phyloP scores from a whole-genome alignment of 192 early-diverging fungal species.

The Linnemannia hyalina region DNA sequence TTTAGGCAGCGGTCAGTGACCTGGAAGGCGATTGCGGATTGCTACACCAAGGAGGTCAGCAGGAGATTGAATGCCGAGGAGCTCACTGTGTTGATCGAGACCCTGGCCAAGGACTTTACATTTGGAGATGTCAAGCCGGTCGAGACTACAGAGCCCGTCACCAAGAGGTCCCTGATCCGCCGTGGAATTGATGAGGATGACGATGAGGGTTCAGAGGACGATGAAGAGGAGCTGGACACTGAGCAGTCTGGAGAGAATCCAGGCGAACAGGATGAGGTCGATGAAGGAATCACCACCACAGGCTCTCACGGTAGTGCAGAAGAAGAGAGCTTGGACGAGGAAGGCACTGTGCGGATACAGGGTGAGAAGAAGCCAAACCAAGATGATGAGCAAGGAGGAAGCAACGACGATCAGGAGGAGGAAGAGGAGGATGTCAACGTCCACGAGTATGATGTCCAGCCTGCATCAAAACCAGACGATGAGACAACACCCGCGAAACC shows the following conservation, averaged over 20 bases:
- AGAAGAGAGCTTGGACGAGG: constrained; percentile 15
- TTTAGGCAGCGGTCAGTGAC: constrained; percentile 29
- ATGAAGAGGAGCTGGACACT: not conserved
- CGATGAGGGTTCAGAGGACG: constrained; percentile 8
- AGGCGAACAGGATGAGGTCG: not conserved
- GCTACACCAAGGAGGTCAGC: constrained; percentile 51
- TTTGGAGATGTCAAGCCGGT: not conserved
- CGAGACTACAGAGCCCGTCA: not conserved
- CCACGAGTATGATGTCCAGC: constrained; percentile 39
- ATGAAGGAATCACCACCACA: not conserved
- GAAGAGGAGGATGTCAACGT: constrained; percentile 35
- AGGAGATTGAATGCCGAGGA: constrained; percentile 39
- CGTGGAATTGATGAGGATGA: not conserved
- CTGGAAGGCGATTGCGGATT: constrained; percentile 50
- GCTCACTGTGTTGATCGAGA: constrained; percentile 31
- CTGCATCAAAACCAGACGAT: not conserved
- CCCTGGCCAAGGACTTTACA: constrained; percentile 37
- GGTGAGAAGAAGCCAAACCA: not conserved
- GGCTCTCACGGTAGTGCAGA: not conserved
- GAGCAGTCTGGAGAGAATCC: not conserved
- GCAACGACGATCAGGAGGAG: constrained; percentile 4
- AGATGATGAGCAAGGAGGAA: not conserved
- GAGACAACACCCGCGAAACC: not conserved
- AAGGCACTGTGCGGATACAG: constrained; percentile 27
- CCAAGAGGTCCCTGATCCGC: not conserved